Percentiles rank a stretch among this genome's conserved stretches.
Evolutionary conservation across 352 stramenopile species (phyloP).

Genomic region (Phytophthora macrochlamydospora): DNA sequence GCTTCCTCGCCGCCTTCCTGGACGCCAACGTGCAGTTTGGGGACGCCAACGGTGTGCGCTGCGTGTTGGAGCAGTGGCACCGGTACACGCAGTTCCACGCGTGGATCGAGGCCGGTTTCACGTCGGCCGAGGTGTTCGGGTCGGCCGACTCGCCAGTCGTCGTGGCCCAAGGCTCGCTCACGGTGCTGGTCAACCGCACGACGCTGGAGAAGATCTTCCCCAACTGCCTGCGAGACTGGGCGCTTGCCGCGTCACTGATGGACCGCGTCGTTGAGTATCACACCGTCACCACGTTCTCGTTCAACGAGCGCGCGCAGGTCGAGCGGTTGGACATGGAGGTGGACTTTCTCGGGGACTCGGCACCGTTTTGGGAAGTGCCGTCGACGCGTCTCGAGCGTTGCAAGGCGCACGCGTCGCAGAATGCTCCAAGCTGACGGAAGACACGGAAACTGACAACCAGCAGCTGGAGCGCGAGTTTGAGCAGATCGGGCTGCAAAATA

Average conservation of each 20-base stretch:
- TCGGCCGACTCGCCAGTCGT: slow-evolving; percentile 55
- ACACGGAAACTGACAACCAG: slow-evolving; percentile 21
- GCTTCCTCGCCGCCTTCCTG: slow-evolving; percentile 59
- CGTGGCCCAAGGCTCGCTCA: slow-evolving; percentile 43
- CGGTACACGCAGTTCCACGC: slow-evolving; percentile 67
- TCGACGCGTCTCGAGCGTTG: slow-evolving; percentile 32
- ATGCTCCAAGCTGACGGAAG: slow-evolving; percentile 34
- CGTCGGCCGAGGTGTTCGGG: slow-evolving; percentile 49
- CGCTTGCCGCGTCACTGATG: slow-evolving; percentile 62
- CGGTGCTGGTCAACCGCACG: slow-evolving; percentile 51
- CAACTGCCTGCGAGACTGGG: slow-evolving; percentile 57
- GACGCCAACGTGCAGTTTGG: slow-evolving; percentile 49
- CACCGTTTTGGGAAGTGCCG: slow-evolving; percentile 29
- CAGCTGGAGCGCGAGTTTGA: slow-evolving; percentile 21
- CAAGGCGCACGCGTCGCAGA: slow-evolving; percentile 34
- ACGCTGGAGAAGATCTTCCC: slow-evolving; percentile 78
- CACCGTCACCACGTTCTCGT: slow-evolving; percentile 60
- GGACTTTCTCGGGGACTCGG: slow-evolving; percentile 59
- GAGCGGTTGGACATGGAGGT: slow-evolving; percentile 58
- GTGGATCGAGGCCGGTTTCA: slow-evolving; percentile 36
- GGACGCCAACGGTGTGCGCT: slow-evolving; percentile 36
- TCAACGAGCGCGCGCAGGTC: slow-evolving; percentile 55
- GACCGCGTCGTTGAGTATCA: slow-evolving; percentile 55
- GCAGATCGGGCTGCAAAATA: neutral
- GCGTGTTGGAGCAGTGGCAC: slow-evolving; percentile 64